Percentiles rank a stretch among this genome's conserved stretches.
phyloP scores from a whole-genome alignment of 2,329 filamentous ascomycete species.

The Graphiopsis chlorocephala region DNA sequence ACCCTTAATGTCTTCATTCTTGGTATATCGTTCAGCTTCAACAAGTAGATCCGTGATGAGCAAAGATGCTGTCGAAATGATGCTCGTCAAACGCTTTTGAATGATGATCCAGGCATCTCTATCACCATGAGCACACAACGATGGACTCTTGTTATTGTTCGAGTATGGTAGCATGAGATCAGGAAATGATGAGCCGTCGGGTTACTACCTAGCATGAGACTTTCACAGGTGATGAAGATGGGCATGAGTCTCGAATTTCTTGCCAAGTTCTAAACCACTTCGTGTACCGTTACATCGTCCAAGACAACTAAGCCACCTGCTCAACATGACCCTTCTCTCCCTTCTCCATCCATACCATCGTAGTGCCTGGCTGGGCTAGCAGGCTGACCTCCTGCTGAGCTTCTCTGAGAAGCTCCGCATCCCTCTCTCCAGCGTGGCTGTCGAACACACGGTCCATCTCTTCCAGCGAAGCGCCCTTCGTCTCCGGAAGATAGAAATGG shows the following conservation, averaged over 20 bases:
- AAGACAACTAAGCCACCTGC: neutral
- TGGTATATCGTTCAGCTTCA: neutral
- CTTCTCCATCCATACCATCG: neutral
- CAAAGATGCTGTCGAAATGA: neutral
- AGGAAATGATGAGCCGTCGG: neutral
- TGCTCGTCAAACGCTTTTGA: neutral
- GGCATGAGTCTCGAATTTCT: neutral
- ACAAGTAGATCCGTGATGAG: neutral
- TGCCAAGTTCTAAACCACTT: neutral
- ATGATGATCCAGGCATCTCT: neutral
- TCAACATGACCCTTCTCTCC: neutral
- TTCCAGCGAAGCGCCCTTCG: conserved; percentile 26
- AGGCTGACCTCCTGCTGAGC: conserved; percentile 1
- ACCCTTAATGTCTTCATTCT: neutral
- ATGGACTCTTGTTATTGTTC: neutral
- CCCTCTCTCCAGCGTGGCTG: conserved; percentile 6
- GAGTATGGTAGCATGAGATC: neutral
- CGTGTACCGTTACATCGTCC: neutral
- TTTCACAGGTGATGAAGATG: neutral
- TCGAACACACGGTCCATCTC: conserved; percentile 31
- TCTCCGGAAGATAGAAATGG: conserved; percentile 47
- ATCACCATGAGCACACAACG: neutral
- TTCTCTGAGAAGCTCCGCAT: neutral
- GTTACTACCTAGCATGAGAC: neutral
- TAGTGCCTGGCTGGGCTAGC: conserved; percentile 49